Evolutionary conservation across 805 yeast species (phyloP), one percentile per base, ranked within the genome.

Genomic region (Hanseniaspora singularis): DNA sequence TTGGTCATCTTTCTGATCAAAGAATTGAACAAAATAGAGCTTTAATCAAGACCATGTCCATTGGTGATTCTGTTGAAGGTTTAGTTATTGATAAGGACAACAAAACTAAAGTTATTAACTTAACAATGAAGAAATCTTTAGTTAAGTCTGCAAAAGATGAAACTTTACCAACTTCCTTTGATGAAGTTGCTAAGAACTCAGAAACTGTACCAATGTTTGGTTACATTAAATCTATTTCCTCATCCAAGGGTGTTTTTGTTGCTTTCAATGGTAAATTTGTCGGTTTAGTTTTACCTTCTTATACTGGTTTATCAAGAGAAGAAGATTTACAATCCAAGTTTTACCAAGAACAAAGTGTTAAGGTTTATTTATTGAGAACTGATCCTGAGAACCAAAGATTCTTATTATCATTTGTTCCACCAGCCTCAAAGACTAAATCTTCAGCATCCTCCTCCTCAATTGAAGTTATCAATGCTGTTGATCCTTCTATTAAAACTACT

Each of bases 251-350:
- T 53, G 68, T 86, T 11, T 89, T 89, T 59, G 81, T 89, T 49
- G 74, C 80, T 0, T 89, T 89, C 63, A 85, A 79, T 49, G 81
- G 82, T 52, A 74, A 73, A 46, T 73, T 89, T 52, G 83, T 85
- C 27, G 97, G 96, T 44, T 70, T 89, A 52, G 81, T 86, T 3
- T 72, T 84, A 51, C 82, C 88, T 48, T 77, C 79, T 57, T 77
- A 79, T 54, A 82, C 82, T 19, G 68, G 77, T 4, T 73, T 72
- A 28, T 69, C 71, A 41, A 70, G 67, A 34, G 66, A 64, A 32
- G 76, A 71, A 10, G 80, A 77, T 52, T 67, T 81, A 40, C 64
- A 68, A 19, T 67, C 71, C 32, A 66, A 68, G 22, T 88, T 76
- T 57, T 67, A 68, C 54, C 67, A 71, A 36, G 74, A 78, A 54